Evolutionary conservation across 768 basidiomycete genomes (phyloP), one percentile per base, ranked within the genome.

Genomic region (Mycena polygramma): DNA sequence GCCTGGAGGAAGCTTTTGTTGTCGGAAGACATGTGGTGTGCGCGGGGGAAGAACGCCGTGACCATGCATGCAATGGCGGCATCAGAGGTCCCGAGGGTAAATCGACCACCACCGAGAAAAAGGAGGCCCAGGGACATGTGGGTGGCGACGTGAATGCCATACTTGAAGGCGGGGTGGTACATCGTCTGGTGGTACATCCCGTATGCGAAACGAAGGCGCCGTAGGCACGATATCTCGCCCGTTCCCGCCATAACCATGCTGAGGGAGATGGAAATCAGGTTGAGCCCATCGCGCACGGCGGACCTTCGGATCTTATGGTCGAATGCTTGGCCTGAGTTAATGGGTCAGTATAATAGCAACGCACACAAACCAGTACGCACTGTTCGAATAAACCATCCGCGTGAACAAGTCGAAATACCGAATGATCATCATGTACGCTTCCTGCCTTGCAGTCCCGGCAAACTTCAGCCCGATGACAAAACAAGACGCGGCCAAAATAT

Each of bases 191-290:
- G 89, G 75, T 92, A 91, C 87, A 95, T 92, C 30, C 96, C 97
- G 76, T 95, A 98, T 10, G 94, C 91, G 78, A 94, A 93, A 22
- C 98, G 89, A 15, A 99, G 86, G 24, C 96, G 88, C 22, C 95
- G 89, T 20, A 99, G 84, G 73, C 94, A 95, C 64, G 92, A 93
- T 58, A 98, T 89, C 79, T 99, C 96, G 5, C 98, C 98, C 0
- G 96, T 97, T 13, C 98, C 98, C 2, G 97, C 96, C 95, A 99
- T 97, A 51, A 99, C 93, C 88, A 97, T 93, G 76, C 94, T 91
- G 39, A 98, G 82, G 1, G 96, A 86, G 43, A 98, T 86, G 0
- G 94, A 93, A 63, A 99, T 92, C 48, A 97, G 83, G 76, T 94
- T 97, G 43, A 98, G 84, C 5, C 94, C 95, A 75, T 96, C 94